These are phyloP conservation scores for Posidonia oceanica DNA, from an alignment of 116 monocot species.

Conservation along the genomic window DNA sequence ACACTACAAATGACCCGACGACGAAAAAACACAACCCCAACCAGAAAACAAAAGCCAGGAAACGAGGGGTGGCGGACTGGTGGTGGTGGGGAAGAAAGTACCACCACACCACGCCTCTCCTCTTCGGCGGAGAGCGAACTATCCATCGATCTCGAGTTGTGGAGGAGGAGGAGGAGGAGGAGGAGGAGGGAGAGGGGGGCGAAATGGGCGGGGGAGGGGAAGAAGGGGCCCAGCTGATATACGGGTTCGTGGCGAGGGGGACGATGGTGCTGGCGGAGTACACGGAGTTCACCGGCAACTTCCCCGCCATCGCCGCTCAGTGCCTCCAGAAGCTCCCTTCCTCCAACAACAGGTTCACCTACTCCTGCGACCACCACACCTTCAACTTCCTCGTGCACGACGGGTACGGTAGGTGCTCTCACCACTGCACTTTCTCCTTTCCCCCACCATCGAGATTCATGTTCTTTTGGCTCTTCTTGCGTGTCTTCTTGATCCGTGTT, in stretches of 20 bases:
- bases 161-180: too few species aligned
- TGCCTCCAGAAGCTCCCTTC: conserved; percentile 86
- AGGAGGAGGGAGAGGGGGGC: neutral
- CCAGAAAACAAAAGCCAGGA: too few species aligned
- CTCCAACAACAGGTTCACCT: conserved; percentile 64
- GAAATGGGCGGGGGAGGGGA: conserved; percentile 15
- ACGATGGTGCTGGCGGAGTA: conserved; percentile 83
- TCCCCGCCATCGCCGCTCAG: conserved; percentile 76
- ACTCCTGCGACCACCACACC: conserved; percentile 77
- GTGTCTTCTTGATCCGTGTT: too few species aligned
- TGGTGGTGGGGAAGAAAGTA: too few species aligned
- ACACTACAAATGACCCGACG: too few species aligned
- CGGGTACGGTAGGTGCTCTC: conserved; percentile 47
- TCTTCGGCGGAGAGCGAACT: too few species aligned
- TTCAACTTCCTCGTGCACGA: conserved; percentile 84
- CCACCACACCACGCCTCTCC: too few species aligned
- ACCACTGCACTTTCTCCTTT: neutral
- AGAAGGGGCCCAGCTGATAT: conserved; percentile 42
- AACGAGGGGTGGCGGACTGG: too few species aligned
- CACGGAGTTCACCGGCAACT: conserved; percentile 94
- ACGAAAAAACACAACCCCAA: too few species aligned
- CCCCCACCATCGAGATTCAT: neutral
- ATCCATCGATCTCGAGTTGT: too few species aligned
- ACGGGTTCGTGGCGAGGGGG: conserved; percentile 86
- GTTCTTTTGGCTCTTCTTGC: neutral